Evolutionary conservation across 495 filamentous ascomycete genomes (phyloP).

Genomic region (Podospora pseudocomata): DNA sequence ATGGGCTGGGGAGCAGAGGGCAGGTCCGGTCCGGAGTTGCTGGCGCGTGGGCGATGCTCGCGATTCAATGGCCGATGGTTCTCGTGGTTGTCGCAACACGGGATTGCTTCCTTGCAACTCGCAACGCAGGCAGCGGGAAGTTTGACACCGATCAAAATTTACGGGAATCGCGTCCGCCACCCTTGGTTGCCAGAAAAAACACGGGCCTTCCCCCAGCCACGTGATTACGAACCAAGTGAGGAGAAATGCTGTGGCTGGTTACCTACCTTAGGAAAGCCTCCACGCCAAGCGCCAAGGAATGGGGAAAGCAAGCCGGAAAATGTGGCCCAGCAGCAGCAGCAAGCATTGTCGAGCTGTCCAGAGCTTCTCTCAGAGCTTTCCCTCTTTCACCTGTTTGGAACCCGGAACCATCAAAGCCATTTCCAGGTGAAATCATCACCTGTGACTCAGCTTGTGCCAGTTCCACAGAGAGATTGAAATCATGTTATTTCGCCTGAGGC

Average conservation of each 20-base stretch:
- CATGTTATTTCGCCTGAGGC: not conserved
- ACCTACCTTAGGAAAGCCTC: not conserved
- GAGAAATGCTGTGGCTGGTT: slow-evolving; percentile 22
- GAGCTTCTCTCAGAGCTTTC: not conserved
- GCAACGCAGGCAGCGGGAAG: slow-evolving; percentile 7
- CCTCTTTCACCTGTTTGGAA: not conserved
- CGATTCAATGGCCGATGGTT: slow-evolving; percentile 34
- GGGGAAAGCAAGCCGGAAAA: not conserved
- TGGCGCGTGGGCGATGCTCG: slow-evolving; percentile 20
- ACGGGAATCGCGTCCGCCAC: slow-evolving; percentile 27
- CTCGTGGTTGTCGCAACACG: slow-evolving; percentile 26
- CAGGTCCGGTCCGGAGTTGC: slow-evolving; percentile 1
- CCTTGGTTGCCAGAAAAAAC: slow-evolving; percentile 15
- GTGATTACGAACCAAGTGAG: slow-evolving; percentile 22
- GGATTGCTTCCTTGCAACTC: not conserved
- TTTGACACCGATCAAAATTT: slow-evolving; percentile 29
- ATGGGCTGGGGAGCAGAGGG: not conserved
- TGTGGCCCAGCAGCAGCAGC: not conserved
- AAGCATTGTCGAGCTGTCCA: not conserved
- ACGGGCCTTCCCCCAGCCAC: slow-evolving; percentile 22
- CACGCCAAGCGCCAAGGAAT: not conserved
- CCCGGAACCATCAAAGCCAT: too few species aligned
- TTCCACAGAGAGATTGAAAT: too few species aligned
- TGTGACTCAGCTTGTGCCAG: not conserved
- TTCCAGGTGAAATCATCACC: not conserved